These are phyloP conservation scores for Verbena officinalis DNA, from an alignment of 257 asterid genomes.

Conservation along the genomic window DNA sequence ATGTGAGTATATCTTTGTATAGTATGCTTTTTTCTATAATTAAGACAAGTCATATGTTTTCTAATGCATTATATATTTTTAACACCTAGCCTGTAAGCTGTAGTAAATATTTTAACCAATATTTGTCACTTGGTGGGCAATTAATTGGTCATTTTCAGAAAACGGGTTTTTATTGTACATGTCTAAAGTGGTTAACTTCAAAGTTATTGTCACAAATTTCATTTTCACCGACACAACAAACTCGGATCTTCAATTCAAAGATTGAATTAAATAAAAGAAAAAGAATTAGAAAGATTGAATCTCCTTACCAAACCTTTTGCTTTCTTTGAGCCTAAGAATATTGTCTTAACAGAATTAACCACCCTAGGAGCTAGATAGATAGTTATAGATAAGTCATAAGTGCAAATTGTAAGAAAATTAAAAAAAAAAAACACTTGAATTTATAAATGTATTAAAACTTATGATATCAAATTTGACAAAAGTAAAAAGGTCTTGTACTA, in stretches of 20 bases:
- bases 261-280: too few species aligned
- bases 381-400: conserved; percentile 15
- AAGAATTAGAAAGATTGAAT: too few species aligned
- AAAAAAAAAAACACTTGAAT: too few species aligned
- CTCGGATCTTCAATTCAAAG: conserved; percentile 22
- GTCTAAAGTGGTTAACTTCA: conserved; percentile 45
- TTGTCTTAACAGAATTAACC: conserved; percentile 2
- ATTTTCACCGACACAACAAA: conserved; percentile 33
- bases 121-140: conserved; percentile 32
- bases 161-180: conserved; percentile 30
- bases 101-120: background rate
- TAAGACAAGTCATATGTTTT: too few species aligned
- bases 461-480: too few species aligned
- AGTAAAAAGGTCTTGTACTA: too few species aligned
- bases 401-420: too few species aligned
- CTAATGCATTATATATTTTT: too few species aligned
- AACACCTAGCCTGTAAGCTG: too few species aligned
- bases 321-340: conserved; percentile 43
- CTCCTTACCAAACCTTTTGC: conserved; percentile 22
- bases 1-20: too few species aligned
- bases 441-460: too few species aligned
- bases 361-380: background rate
- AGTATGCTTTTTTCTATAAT: too few species aligned
- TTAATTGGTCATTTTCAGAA: conserved; percentile 43
- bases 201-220: conserved; percentile 15